Conservation (phyloP, 202 grass and related monocot genomes). For the Brachypodium distachyon region DNA sequence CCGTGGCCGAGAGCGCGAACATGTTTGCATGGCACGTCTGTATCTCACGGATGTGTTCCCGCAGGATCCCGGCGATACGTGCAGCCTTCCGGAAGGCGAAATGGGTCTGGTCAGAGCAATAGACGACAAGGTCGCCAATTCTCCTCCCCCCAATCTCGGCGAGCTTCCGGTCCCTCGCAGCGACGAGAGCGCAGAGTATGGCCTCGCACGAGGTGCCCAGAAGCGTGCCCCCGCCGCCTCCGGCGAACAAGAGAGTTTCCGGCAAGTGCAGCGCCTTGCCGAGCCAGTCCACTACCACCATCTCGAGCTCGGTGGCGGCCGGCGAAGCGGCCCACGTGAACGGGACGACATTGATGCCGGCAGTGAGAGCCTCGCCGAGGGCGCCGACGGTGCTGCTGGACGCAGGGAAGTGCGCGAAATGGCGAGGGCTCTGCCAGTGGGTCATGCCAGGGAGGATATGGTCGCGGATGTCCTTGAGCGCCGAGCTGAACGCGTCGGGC, state of each 20-base stretch:
- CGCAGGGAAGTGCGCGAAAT: slow-evolving; percentile 48
- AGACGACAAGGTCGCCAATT: slow-evolving; percentile 38
- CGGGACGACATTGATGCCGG: slow-evolving; percentile 28
- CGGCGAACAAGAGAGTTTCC: slow-evolving; percentile 21
- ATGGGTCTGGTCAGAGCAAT: slow-evolving; percentile 66
- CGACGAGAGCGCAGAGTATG: slow-evolving; percentile 29
- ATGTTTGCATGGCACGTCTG: not conserved
- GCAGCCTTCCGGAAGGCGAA: slow-evolving; percentile 40
- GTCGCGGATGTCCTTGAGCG: slow-evolving; percentile 22
- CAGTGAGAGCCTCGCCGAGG: slow-evolving; percentile 37
- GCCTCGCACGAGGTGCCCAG: slow-evolving; percentile 43
- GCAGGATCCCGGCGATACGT: slow-evolving; percentile 41
- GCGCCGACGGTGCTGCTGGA: slow-evolving; percentile 32
- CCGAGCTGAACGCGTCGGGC: slow-evolving; percentile 20
- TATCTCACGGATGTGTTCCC: slow-evolving; percentile 29
- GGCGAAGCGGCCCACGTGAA: slow-evolving; percentile 41
- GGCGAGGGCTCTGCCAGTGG: slow-evolving; percentile 67
- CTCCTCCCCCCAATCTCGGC: slow-evolving; percentile 18
- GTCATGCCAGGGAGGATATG: slow-evolving; percentile 46
- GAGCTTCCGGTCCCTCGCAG: slow-evolving; percentile 34
- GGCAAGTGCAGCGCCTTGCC: slow-evolving; percentile 38
- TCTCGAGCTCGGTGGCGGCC: slow-evolving; percentile 41
- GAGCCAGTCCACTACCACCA: slow-evolving; percentile 43
- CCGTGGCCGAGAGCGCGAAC: slow-evolving; percentile 25
- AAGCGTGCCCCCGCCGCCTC: slow-evolving; percentile 40